These are phyloP conservation scores for Boechera retrofracta DNA, from an alignment of 345 rosid species.

Conservation along the genomic window DNA sequence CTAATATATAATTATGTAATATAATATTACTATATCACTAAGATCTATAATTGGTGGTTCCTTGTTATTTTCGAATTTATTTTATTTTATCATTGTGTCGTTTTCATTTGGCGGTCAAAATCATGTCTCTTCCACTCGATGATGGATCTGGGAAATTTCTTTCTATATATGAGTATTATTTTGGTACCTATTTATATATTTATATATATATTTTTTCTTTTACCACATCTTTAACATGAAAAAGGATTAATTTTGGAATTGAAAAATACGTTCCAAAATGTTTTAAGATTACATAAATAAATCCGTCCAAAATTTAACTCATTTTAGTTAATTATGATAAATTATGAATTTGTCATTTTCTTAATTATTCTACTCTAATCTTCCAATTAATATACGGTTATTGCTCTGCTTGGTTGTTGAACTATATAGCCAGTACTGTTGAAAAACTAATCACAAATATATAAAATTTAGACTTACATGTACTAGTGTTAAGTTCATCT, in stretches of 20 bases:
- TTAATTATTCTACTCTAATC: neutral
- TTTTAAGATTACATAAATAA: neutral
- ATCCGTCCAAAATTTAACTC: neutral
- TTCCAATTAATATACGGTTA: neutral
- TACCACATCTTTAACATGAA: neutral
- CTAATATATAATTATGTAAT: neutral
- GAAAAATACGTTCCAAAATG: neutral
- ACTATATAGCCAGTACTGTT: neutral
- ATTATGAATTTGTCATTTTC: neutral
- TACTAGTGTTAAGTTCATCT: too few species aligned
- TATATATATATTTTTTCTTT: neutral
- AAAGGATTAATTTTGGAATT: neutral
- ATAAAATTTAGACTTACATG: too few species aligned
- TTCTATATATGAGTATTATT: neutral
- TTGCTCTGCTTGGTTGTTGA: constrained; percentile 25
- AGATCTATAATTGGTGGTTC: constrained; percentile 42
- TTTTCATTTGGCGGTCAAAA: constrained; percentile 41
- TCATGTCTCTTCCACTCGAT: constrained; percentile 43
- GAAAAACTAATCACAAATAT: neutral
- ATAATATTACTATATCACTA: constrained; percentile 19
- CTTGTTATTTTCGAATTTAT: constrained; percentile 30
- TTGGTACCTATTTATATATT: neutral
- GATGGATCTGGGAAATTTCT: constrained; percentile 34
- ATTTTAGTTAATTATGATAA: neutral
- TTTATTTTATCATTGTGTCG: constrained; percentile 34